Conservation (phyloP, 1,284 basidiomycete genomes). For the Chalciporus piperatoides region DNA sequence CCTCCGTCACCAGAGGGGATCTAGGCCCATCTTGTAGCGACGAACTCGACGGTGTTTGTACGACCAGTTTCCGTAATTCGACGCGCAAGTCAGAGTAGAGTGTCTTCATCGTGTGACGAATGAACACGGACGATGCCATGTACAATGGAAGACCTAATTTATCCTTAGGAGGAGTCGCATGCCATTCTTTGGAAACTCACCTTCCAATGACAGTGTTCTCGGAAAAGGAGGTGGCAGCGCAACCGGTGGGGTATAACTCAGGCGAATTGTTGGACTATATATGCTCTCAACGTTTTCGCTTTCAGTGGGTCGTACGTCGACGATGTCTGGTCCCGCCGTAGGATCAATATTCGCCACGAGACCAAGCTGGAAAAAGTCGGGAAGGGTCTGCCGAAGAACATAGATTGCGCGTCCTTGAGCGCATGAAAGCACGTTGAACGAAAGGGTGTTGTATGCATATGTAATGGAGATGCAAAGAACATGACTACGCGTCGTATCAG, state of each 20-base stretch:
- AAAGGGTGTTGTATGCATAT: background rate
- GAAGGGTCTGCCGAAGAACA: constrained; percentile 63
- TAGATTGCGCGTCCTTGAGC: constrained; percentile 63
- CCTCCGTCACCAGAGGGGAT: constrained; percentile 6
- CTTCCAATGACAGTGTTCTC: constrained; percentile 62
- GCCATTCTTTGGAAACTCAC: constrained; percentile 35
- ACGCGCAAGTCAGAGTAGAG: constrained; percentile 65
- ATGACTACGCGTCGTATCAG: constrained; percentile 31
- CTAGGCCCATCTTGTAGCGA: constrained; percentile 9
- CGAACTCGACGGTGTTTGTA: constrained; percentile 27
- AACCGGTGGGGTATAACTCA: constrained; percentile 64
- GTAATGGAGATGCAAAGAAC: constrained; percentile 1
- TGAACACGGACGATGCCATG: constrained; percentile 61
- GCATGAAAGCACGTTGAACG: background rate
- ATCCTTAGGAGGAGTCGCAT: background rate
- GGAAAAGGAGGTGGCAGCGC: constrained; percentile 67
- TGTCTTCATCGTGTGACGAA: constrained; percentile 70
- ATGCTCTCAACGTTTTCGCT: constrained; percentile 42
- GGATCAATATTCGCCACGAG: constrained; percentile 56
- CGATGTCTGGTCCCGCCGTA: constrained; percentile 22
- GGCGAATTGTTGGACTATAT: constrained; percentile 51
- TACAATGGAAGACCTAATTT: constrained; percentile 64
- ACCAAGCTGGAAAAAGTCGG: constrained; percentile 67
- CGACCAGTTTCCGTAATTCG: constrained; percentile 46
- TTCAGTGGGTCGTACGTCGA: constrained; percentile 16